Evolutionary conservation across 495 filamentous ascomycete species (phyloP).

Genomic region (Neurospora discreta): DNA sequence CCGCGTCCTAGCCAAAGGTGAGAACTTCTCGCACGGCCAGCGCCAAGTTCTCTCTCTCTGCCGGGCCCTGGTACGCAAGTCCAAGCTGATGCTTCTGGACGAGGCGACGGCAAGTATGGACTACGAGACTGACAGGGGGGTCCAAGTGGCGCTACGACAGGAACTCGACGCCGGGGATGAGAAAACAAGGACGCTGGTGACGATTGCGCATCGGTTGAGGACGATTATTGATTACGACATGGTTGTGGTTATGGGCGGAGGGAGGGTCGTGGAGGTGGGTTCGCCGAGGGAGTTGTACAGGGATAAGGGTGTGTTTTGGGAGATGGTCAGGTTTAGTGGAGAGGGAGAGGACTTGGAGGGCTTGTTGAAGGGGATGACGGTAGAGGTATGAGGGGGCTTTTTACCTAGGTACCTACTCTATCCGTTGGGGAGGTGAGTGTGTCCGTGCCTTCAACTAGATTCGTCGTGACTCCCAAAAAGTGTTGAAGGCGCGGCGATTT

Average conservation of each 20-base stretch:
- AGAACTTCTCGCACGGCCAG: conserved; percentile 48
- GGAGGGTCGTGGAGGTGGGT: conserved; percentile 29
- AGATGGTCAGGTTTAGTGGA: conserved; percentile 40
- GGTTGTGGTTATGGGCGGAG: conserved; percentile 38
- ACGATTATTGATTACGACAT: conserved; percentile 41
- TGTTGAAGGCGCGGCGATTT: too few relatives aligned
- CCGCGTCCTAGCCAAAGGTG: conserved; percentile 37
- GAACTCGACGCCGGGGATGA: conserved; percentile 24
- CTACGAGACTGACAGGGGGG: conserved; percentile 41
- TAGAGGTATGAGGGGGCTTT: too few relatives aligned
- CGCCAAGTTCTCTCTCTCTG: conserved; percentile 48
- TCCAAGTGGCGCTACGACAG: conserved; percentile 35
- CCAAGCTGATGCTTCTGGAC: conserved; percentile 45
- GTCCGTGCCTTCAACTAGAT: too few relatives aligned
- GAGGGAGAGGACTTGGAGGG: conserved; percentile 36
- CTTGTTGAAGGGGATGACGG: conserved; percentile 6
- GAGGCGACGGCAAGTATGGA: conserved; percentile 50
- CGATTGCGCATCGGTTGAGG: conserved; percentile 39
- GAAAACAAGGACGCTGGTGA: conserved; percentile 37
- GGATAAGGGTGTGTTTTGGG: conserved; percentile 34
- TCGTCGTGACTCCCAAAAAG: too few relatives aligned
- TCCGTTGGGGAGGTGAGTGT: too few relatives aligned
- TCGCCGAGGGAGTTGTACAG: conserved; percentile 34
- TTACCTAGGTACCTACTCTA: too few relatives aligned
- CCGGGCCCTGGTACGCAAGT: conserved; percentile 41